Percentiles rank a stretch among this genome's conserved stretches.
These are phyloP conservation scores for Anthracocystis walkeri DNA, from an alignment of 1,284 basidiomycete genomes.

Conservation along the genomic window DNA sequence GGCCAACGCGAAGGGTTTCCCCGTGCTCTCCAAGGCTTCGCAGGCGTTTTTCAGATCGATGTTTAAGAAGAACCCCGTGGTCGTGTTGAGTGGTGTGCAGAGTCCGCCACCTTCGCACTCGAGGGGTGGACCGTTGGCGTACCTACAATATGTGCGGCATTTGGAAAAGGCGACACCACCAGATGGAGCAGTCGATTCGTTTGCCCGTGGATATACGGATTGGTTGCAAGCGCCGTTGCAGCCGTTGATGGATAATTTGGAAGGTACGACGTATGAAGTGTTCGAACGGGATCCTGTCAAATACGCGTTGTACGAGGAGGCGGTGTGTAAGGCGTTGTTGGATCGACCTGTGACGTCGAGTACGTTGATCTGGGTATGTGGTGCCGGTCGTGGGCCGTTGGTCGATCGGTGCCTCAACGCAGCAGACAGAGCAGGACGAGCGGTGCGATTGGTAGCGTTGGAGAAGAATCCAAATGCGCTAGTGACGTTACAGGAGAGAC, in stretches of 20 bases:
- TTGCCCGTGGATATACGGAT: constrained; percentile 92
- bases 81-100: constrained; percentile 58
- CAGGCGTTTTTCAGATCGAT: constrained; percentile 59
- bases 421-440: constrained; percentile 76
- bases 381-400: constrained; percentile 93
- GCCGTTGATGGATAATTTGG: constrained; percentile 97
- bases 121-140: constrained; percentile 85
- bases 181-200: constrained; percentile 76
- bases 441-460: constrained; percentile 80
- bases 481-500: constrained; percentile 63
- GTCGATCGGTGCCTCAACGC: constrained; percentile 88
- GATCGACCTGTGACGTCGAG: constrained; percentile 77
- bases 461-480: constrained; percentile 82
- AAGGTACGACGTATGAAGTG: constrained; percentile 93
- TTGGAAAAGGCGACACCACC: constrained; percentile 63
- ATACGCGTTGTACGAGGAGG: constrained; percentile 93
- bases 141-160: constrained; percentile 80
- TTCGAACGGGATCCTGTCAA: constrained; percentile 98
- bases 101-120: constrained; percentile 67
- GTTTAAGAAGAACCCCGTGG: constrained; percentile 47
- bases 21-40: constrained; percentile 84
- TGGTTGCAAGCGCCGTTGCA: constrained; percentile 92
- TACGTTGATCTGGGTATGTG: constrained; percentile 76
- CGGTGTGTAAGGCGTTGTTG: constrained; percentile 73
- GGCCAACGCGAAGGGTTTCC: constrained; percentile 95